phyloP scores from a whole-genome alignment of 768 basidiomycete species.

The Cystoderma amianthinum region DNA sequence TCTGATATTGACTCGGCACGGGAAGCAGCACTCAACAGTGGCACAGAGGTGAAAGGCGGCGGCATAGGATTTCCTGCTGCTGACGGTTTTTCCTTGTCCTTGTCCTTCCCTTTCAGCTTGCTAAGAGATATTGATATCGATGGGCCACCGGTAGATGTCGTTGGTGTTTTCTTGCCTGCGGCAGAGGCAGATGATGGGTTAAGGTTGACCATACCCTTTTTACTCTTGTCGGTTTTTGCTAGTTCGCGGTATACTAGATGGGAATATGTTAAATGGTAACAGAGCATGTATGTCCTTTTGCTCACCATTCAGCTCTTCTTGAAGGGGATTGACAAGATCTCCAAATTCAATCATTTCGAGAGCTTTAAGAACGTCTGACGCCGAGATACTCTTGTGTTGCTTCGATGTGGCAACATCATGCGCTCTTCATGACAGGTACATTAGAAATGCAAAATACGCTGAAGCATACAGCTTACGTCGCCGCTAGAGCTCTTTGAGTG shows the following conservation, averaged over 20 bases:
- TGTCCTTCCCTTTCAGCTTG: constrained; percentile 25
- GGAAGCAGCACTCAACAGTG: no score
- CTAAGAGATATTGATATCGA: constrained; percentile 8
- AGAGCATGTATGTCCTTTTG: constrained; percentile 5
- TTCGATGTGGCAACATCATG: constrained; percentile 84
- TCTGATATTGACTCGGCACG: no score
- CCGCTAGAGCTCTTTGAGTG: constrained; percentile 25
- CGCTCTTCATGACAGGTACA: constrained; percentile 40
- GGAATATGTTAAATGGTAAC: no score
- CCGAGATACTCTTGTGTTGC: constrained; percentile 84
- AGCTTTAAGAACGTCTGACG: constrained; percentile 85
- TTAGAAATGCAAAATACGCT: neutral
- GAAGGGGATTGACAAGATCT: constrained; percentile 58
- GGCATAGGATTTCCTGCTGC: constrained; percentile 3
- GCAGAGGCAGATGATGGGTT: constrained; percentile 9
- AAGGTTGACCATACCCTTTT: constrained; percentile 19
- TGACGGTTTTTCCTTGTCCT: constrained; percentile 22
- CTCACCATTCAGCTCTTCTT: constrained; percentile 59
- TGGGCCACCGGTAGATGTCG: constrained; percentile 8
- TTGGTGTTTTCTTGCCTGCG: constrained; percentile 12
- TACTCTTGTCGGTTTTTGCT: constrained; percentile 55
- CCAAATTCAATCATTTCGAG: constrained; percentile 74
- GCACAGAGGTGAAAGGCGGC: neutral
- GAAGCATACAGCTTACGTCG: constrained; percentile 30
- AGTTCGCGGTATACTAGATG: constrained; percentile 56